Percentiles rank a stretch among this genome's conserved stretches.
Evolutionary conservation across 2,329 filamentous ascomycete genomes (phyloP).

Genomic region (Exophiala phaeomuriformis): DNA sequence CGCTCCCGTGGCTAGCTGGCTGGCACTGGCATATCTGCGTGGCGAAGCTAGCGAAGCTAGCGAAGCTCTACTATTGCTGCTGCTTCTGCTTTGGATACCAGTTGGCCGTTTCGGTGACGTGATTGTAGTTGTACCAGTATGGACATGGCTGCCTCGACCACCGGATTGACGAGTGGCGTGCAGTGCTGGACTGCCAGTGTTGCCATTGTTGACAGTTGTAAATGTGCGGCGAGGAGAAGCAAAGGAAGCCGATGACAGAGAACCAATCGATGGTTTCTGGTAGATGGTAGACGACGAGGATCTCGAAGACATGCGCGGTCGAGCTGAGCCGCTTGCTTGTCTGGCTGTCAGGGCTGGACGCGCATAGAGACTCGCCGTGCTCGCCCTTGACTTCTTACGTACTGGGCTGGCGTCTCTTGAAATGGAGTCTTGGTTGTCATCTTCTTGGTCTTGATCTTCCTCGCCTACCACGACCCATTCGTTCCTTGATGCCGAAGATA

Average conservation of each 20-base stretch:
- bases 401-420: constrained; percentile 25
- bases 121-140: not conserved
- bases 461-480: constrained; percentile 63
- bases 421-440: constrained; percentile 19
- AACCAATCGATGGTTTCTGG: too few relatives aligned
- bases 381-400: constrained; percentile 24
- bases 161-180: constrained; percentile 2
- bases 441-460: too few relatives aligned
- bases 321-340: constrained; percentile 1
- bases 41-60: constrained; percentile 17
- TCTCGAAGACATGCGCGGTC: constrained; percentile 43
- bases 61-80: constrained; percentile 10
- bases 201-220: constrained; percentile 1
- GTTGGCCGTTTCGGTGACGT: not conserved
- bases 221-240: constrained; percentile 23
- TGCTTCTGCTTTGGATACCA: not conserved
- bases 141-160: not conserved
- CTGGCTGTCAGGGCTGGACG: constrained; percentile 10
- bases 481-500: constrained; percentile 41
- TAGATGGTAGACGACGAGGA: constrained; percentile 34
- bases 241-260: constrained; percentile 38
- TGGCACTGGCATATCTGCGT: constrained; percentile 11
- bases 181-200: not conserved
- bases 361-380: constrained; percentile 10
- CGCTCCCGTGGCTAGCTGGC: not conserved